Percentiles rank a stretch among this genome's conserved stretches.
Evolutionary conservation across 2,329 filamentous ascomycete species (phyloP).

Genomic region (Fusarium veterinarium): DNA sequence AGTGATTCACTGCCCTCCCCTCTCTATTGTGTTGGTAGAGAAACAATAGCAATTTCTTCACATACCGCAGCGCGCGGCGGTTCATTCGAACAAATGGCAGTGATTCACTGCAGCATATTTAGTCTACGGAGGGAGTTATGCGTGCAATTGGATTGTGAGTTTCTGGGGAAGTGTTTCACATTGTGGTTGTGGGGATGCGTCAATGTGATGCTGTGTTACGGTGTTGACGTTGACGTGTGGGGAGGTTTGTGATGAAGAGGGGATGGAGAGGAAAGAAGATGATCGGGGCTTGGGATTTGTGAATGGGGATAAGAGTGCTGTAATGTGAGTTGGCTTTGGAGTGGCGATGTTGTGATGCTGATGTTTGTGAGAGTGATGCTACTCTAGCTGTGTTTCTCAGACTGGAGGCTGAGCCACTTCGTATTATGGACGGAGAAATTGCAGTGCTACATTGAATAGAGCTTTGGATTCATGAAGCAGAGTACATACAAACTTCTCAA

Average conservation of each 20-base stretch:
- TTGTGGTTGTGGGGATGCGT: slow-evolving; percentile 15
- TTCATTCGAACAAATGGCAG: slow-evolving; percentile 2
- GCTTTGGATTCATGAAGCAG: too few species aligned
- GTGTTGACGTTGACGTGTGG: slow-evolving; percentile 12
- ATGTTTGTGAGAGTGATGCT: neutral
- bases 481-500: too few species aligned
- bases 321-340: neutral
- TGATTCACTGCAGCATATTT: neutral
- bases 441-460: neutral
- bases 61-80: neutral
- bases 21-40: neutral
- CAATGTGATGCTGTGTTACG: slow-evolving; percentile 13
- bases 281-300: neutral
- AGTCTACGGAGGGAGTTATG: neutral
- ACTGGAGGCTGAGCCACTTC: neutral
- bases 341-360: neutral
- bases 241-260: neutral
- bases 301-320: neutral
- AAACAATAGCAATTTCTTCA: neutral
- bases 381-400: neutral
- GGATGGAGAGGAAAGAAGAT: neutral
- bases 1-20: slow-evolving; percentile 22
- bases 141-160: slow-evolving; percentile 3
- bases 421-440: neutral
- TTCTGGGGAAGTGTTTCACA: slow-evolving; percentile 28